Evolutionary conservation across 148 eudicot species (phyloP), one percentile per base, ranked within the genome.

Genomic region (Rhododendron simsii): DNA sequence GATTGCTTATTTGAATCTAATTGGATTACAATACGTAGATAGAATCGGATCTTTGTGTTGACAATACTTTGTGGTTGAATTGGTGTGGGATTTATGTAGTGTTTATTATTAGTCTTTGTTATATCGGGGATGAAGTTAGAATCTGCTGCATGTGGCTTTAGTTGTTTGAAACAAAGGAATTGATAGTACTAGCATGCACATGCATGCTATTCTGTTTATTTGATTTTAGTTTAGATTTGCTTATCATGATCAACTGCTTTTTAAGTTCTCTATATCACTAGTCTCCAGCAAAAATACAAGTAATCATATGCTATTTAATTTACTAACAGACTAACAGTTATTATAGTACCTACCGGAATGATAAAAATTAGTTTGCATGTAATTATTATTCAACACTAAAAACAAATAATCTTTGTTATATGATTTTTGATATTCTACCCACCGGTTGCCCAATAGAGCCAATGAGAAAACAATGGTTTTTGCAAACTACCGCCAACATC

Each of bases 131-230:
- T 20, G 20, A 67, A 57, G 16, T 37, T 81, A 28, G 69, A 20
- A 41, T 82, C 84, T 59, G 14, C 84, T 82, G 26, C 75, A 23
- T 82, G 51, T 82, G 30, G 53, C 16, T 39, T 37, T 82, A 14
- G 16, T 59, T 39, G 1, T 82, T 53, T 12, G n/a, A 81, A 81
- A 7, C 55, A 18, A 80, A 81, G 44, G 21, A 55, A 55, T 0
- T 28, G 61, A 15, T 39, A 16, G 44, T 82, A 82, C 26, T 37
- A 51, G 21, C 37, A 81, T 81, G 20, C 35, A 15, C 16, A 2
- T 2, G 11, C 41, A 20, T 48, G 47, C 9, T 8, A 30, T 55
- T 81, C 30, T 7, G 28, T 30, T 18, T 35, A 26, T 33, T 51
- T 81, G 15, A 55, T 81, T 51, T 77, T 77, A 39, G 50, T 77